phyloP scores from a whole-genome alignment of 2,329 filamentous ascomycete species.

The Colletotrichum aenigma region DNA sequence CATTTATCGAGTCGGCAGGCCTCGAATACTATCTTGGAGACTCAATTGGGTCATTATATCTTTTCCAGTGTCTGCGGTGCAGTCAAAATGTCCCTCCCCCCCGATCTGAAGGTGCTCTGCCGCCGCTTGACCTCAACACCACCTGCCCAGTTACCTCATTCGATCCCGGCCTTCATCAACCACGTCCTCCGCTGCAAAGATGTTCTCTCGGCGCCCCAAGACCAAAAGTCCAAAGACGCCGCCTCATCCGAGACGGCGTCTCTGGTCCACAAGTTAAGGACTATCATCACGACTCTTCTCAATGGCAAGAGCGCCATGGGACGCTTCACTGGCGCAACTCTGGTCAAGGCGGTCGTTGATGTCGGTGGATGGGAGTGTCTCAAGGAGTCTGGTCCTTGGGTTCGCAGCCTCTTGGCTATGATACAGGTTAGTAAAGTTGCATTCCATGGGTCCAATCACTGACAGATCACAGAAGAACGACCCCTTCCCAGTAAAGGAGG shows the following conservation, averaged over 20 bases:
- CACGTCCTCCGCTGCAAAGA: slow-evolving; percentile 61
- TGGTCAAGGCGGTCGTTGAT: slow-evolving; percentile 83
- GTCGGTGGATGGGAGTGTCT: slow-evolving; percentile 85
- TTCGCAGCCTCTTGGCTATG: slow-evolving; percentile 75
- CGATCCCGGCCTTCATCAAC: slow-evolving; percentile 71
- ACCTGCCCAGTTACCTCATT: slow-evolving; percentile 73
- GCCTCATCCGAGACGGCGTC: slow-evolving; percentile 67
- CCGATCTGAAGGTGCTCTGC: slow-evolving; percentile 69
- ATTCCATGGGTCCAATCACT: slow-evolving; percentile 13
- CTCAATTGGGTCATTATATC: not conserved
- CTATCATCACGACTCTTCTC: slow-evolving; percentile 76
- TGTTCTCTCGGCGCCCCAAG: slow-evolving; percentile 67
- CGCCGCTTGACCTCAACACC: slow-evolving; percentile 74
- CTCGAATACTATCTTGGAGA: not conserved
- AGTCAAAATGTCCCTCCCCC: slow-evolving; percentile 43
- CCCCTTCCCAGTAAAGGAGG: slow-evolving; percentile 73
- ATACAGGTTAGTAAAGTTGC: slow-evolving; percentile 61
- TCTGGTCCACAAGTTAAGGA: slow-evolving; percentile 83
- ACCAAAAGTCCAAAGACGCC: slow-evolving; percentile 60
- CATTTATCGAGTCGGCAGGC: not conserved
- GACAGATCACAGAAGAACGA: slow-evolving; percentile 70
- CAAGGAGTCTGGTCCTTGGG: slow-evolving; percentile 75
- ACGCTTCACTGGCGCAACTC: slow-evolving; percentile 76
- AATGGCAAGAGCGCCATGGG: slow-evolving; percentile 77
- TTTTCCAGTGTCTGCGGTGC: not conserved